Conservation (phyloP, 2,329 filamentous ascomycete species). For the Spiromastix sp. region DNA sequence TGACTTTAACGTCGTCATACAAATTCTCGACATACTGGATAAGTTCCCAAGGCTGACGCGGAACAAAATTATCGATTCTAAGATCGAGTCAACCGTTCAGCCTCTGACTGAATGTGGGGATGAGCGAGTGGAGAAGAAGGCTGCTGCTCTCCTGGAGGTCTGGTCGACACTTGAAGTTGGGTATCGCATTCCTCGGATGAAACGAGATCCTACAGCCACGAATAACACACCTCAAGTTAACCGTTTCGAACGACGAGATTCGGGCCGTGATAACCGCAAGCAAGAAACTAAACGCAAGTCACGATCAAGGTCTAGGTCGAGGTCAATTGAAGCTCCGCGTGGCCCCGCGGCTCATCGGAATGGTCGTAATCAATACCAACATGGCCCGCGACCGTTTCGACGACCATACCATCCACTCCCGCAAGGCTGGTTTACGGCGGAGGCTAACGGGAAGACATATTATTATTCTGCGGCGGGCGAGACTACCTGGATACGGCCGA, state of each 20-base stretch:
- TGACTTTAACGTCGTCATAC: constrained; percentile 81
- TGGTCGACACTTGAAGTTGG: constrained; percentile 87
- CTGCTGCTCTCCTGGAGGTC: constrained; percentile 61
- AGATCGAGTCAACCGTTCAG: constrained; percentile 76
- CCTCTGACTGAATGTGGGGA: constrained; percentile 58
- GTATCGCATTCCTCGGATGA: constrained; percentile 87
- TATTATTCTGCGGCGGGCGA: constrained; percentile 72
- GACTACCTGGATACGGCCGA: constrained; percentile 75
- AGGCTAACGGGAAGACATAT: constrained; percentile 65
- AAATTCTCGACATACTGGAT: constrained; percentile 81
- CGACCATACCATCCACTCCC: constrained; percentile 54
- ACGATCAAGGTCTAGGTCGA: constrained; percentile 39
- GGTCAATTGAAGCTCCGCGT: constrained; percentile 34
- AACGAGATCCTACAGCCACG: constrained; percentile 58
- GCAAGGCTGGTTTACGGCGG: constrained; percentile 74
- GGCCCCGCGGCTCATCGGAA: constrained; percentile 36
- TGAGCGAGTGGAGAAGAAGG: constrained; percentile 61
- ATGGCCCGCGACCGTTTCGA: constrained; percentile 45
- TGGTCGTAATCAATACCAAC: constrained; percentile 46
- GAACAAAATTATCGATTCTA: constrained; percentile 95
- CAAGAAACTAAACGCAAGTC: constrained; percentile 38
- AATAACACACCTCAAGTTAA: constrained; percentile 47
- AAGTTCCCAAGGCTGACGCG: constrained; percentile 78
- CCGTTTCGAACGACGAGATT: constrained; percentile 50
- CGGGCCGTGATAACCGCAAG: constrained; percentile 38